Evolutionary conservation across 2,329 filamentous ascomycete species (phyloP).

Genomic region (Ascochyta fabae): DNA sequence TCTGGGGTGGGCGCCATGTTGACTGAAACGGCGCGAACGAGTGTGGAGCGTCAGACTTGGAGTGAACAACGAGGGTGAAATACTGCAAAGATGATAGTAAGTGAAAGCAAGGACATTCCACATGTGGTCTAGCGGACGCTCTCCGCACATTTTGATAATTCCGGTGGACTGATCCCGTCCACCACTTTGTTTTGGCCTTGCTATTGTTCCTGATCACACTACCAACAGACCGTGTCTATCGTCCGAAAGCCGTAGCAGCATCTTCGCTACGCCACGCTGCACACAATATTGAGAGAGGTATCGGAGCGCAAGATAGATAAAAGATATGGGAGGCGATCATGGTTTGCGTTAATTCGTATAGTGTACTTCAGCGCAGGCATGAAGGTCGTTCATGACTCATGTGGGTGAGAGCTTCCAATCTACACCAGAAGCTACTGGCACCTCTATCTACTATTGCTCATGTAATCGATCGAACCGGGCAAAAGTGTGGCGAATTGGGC

Average conservation of each 20-base stretch:
- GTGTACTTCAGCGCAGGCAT: not conserved
- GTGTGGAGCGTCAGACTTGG: constrained; percentile 2
- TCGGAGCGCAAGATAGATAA: not conserved
- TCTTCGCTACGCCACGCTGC: not conserved
- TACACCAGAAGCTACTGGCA: not conserved
- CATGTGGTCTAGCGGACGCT: constrained; percentile 24
- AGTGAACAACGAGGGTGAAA: constrained; percentile 2
- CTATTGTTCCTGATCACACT: constrained; percentile 41
- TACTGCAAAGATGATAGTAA: constrained; percentile 4
- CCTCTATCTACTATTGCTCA: not conserved
- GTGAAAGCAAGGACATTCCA: constrained; percentile 24
- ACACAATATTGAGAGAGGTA: not conserved
- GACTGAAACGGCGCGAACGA: not conserved
- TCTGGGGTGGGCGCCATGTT: constrained; percentile 23
- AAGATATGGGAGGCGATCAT: not conserved
- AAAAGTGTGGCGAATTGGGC: constrained; percentile 1
- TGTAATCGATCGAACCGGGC: constrained; percentile 1
- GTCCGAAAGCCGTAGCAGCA: not conserved
- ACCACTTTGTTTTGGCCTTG: constrained; percentile 40
- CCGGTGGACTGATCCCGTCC: constrained; percentile 14
- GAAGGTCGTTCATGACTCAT: not conserved
- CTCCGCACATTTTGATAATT: constrained; percentile 1
- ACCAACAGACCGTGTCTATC: not conserved
- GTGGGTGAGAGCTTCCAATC: not conserved
- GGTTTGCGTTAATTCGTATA: constrained; percentile 11